Base-by-base conservation (phyloP, 2,329 filamentous ascomycete genomes). In the Corniculantispora saksenae region DNA sequence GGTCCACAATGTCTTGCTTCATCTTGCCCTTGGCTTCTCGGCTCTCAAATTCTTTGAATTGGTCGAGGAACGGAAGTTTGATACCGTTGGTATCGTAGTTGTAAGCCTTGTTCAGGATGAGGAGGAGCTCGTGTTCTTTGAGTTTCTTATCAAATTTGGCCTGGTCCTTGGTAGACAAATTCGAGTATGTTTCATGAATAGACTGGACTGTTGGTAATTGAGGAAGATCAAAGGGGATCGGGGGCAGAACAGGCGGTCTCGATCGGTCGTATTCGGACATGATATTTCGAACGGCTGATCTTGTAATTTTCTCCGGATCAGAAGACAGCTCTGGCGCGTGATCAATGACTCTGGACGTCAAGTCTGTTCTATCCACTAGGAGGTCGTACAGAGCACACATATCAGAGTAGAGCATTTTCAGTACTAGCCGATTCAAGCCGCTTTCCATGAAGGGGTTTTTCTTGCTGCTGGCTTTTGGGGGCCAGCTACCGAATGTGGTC, bases 201-300 rank as follows among this genome's bases (percentile, higher is more conserved):
- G 86, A 81, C 38, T 84, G 82, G 71, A 96, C 84, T 1, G 84
- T 85, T 0, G 94, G 94, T 27, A 96, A 78, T 69, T 89, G 85
- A 3, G 95, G 94, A 5, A 92, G 82, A 74, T 98, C 94, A 72
- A 94, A 98, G 0, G 95, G 94, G 63, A 98, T 88, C 0, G 94
- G 93, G 0, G 95, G 95, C 66, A 94, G 86, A 0, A 98, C 93
- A 0, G 95, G 95, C 1, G 94, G 93, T 17, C 90, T 92, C 10
- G 91, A 94, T 66, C 91, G 88, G 74, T 99, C 95, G 72, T 93
- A 97, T 77, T 98, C 94, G 69, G 86, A 89, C 68, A 97, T 83
- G 15, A 97, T 86, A 67, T 89, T 89, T 62, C 94, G 88, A 54
- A 98, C 81, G 2, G 91, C 92, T 47, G 89, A 84, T 29, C 87